phyloP scores from a whole-genome alignment of 2,329 filamentous ascomycete genomes.

The Colletotrichum incanum region DNA sequence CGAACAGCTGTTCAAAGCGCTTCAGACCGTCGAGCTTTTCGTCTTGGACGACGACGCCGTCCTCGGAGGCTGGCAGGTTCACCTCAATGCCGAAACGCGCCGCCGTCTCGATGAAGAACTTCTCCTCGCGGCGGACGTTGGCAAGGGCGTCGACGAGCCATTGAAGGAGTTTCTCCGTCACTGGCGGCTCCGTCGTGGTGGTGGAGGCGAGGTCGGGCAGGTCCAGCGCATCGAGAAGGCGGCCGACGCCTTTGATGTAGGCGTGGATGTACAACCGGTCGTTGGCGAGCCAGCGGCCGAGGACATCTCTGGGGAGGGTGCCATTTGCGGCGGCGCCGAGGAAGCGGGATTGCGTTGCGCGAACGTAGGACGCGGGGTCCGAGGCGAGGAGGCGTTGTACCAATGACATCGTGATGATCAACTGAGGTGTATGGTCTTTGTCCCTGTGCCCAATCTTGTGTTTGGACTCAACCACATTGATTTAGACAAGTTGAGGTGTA shows the following conservation, averaged over 20 bases:
- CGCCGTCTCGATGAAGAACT: conserved; percentile 78
- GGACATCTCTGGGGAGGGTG: conserved; percentile 66
- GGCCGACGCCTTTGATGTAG: conserved; percentile 78
- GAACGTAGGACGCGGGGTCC: conserved; percentile 61
- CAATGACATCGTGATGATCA: conserved; percentile 51
- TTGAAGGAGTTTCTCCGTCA: conserved; percentile 64
- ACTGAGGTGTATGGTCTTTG: background rate
- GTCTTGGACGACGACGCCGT: conserved; percentile 46
- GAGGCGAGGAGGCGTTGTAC: conserved; percentile 71
- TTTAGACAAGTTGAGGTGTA: background rate
- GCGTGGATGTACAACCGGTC: conserved; percentile 80
- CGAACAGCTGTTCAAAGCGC: conserved; percentile 65
- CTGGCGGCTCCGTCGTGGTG: conserved; percentile 43
- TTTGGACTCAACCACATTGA: background rate
- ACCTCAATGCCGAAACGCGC: conserved; percentile 72
- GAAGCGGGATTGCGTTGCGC: conserved; percentile 78
- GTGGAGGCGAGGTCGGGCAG: conserved; percentile 59
- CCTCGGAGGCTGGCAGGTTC: conserved; percentile 48
- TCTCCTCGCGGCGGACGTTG: conserved; percentile 77
- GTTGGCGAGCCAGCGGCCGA: conserved; percentile 80
- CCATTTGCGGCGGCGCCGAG: conserved; percentile 76
- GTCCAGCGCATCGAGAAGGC: conserved; percentile 74
- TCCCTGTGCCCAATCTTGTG: background rate
- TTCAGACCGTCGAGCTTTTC: conserved; percentile 58
- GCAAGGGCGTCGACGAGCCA: conserved; percentile 76